Evolutionary conservation across 2,329 filamentous ascomycete genomes (phyloP), one percentile per base, ranked within the genome.

Genomic region (Hyphodiscus sp.): DNA sequence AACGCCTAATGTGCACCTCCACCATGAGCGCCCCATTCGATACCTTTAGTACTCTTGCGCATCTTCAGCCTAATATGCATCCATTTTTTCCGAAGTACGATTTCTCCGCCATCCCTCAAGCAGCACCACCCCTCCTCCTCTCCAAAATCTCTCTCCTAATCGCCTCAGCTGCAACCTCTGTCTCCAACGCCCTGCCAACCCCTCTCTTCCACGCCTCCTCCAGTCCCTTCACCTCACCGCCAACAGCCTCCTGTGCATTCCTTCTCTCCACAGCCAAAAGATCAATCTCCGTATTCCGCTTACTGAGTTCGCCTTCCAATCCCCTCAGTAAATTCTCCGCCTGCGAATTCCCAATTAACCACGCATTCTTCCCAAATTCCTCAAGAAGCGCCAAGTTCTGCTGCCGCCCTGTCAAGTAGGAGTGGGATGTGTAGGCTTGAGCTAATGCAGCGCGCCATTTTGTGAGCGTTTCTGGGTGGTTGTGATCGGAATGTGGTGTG

Each of bases 271-370:
- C 74, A 60, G 91, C 91, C 10, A 94, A 75, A 41, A 80, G 68
- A 67, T 96, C 91, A 47, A 91, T 79, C 60, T 87, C 82, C 54
- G 79, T 76, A 68, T 84, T 85, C 19, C 80, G 73, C 41, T 75
- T 77, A 15, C 82, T 84, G 48, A 97, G 75, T 64, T 96, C 90
- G 45, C 76, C 76, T 76, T 97, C 92, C 23, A 95, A 66, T 13
- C 70, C 70, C 49, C 78, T 77, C 49, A 95, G 71, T 43, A 89
- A 79, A 44, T 82, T 81, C 71, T 96, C 92, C 19, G 91, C 70
- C 61, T 88, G 83, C 63, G 85, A 82, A 70, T 99, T 99, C 6
- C 82, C 82, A 9, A 95, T 79, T 52, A 99, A 76, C 92, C 94
- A 97, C 10, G 89, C 86, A 69, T 96, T 96, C 72, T 89, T 89